These are phyloP conservation scores for Neurospora crassa DNA, from an alignment of 2,329 filamentous ascomycete species.

Conservation along the genomic window DNA sequence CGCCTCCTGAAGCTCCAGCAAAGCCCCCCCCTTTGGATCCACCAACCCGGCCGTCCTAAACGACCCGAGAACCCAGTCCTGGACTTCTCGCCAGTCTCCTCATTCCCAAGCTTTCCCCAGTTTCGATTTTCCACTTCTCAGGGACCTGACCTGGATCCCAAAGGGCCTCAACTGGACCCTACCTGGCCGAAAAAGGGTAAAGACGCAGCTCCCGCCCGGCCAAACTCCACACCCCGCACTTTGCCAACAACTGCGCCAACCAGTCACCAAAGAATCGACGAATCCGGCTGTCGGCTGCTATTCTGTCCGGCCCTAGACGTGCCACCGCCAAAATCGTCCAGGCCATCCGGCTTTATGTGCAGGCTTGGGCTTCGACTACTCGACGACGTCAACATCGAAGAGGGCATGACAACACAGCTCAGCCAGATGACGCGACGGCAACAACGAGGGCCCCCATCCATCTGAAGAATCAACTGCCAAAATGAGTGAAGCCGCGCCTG, in stretches of 20 bases:
- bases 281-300: neutral
- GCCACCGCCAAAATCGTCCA: neutral
- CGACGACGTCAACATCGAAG: neutral
- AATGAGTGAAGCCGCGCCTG: constrained; percentile 13
- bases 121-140: neutral
- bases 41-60: neutral
- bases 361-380: neutral
- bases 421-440: neutral
- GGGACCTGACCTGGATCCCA: neutral
- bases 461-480: neutral
- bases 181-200: neutral
- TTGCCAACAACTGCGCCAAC: neutral
- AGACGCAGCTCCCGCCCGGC: neutral
- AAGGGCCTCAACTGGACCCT: neutral
- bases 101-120: neutral
- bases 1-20: neutral
- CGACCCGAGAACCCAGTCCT: neutral
- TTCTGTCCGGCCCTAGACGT: neutral
- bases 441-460: constrained; percentile 2
- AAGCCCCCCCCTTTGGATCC: neutral
- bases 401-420: neutral
- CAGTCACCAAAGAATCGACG: neutral
- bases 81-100: neutral
- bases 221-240: neutral
- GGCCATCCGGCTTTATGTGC: neutral